Conservation (phyloP, 1,139 yeast genomes). For the Blastobotrys capitulatus region DNA sequence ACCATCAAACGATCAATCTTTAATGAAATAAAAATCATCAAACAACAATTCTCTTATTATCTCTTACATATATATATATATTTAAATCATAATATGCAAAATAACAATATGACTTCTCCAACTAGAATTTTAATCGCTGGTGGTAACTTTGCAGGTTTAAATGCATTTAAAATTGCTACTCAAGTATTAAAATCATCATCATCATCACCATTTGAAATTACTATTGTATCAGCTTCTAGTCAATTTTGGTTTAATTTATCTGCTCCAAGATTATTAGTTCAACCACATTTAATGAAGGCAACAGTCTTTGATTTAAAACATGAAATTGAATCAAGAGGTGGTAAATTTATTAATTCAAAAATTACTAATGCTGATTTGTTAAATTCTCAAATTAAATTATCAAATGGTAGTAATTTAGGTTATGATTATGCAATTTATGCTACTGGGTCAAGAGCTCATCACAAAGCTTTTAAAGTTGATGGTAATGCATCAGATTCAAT, state of each 20-base stretch:
- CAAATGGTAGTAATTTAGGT: conserved; percentile 33
- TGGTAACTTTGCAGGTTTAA: background rate
- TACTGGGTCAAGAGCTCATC: conserved; percentile 65
- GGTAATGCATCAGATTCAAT: conserved; percentile 56
- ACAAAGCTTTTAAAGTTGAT: conserved; percentile 62
- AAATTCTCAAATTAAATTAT: conserved; percentile 27
- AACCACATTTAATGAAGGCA: conserved; percentile 17
- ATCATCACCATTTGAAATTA: conserved; percentile 11
- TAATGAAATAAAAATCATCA: too few relatives aligned
- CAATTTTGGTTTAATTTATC: conserved; percentile 21
- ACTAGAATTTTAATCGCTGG: background rate
- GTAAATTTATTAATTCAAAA: conserved; percentile 29
- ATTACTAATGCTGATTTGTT: conserved; percentile 28
- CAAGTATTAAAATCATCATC: background rate
- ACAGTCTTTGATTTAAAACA: conserved; percentile 15
- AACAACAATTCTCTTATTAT: too few relatives aligned
- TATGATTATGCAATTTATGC: conserved; percentile 78
- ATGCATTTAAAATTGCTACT: background rate
- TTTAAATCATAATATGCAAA: background rate
- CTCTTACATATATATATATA: background rate
- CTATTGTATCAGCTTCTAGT: conserved; percentile 20
- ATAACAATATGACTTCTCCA: background rate
- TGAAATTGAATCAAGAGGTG: conserved; percentile 17
- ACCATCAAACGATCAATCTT: too few relatives aligned
- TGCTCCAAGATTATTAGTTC: conserved; percentile 25